A percentile compares a stretch with the other conserved stretches of the same genome.
Conservation (phyloP, 2,329 filamentous ascomycete genomes). For the Fusarium pininemorale region DNA sequence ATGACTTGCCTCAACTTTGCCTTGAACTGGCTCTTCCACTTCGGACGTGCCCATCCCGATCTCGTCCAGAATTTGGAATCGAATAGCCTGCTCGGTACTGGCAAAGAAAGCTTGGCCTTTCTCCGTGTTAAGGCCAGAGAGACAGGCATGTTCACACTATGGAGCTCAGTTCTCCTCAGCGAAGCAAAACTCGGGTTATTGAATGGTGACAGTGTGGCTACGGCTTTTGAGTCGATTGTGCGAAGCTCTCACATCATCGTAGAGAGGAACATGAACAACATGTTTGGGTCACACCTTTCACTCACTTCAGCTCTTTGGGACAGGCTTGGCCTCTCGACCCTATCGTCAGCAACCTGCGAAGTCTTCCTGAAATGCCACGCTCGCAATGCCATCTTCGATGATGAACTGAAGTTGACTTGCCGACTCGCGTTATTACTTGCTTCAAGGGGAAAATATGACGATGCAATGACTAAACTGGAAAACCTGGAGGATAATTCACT, state of each 20-base stretch:
- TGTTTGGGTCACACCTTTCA: constrained; percentile 78
- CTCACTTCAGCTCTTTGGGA: constrained; percentile 79
- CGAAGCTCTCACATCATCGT: constrained; percentile 84
- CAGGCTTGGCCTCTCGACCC: constrained; percentile 70
- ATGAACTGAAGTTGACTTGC: constrained; percentile 78
- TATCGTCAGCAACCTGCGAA: constrained; percentile 71
- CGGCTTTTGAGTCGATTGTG: constrained; percentile 79
- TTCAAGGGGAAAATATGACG: constrained; percentile 74
- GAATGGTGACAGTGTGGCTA: constrained; percentile 71
- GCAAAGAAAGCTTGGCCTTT: constrained; percentile 83
- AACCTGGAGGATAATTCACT: constrained; percentile 66
- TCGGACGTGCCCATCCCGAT: constrained; percentile 83
- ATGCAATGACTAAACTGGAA: constrained; percentile 62
- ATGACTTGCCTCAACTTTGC: constrained; percentile 93
- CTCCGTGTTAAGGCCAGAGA: constrained; percentile 88
- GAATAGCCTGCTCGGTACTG: constrained; percentile 77
- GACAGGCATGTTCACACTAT: constrained; percentile 83
- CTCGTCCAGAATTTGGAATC: constrained; percentile 76
- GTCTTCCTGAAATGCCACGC: constrained; percentile 79
- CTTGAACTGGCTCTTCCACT: constrained; percentile 95
- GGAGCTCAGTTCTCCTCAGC: constrained; percentile 83
- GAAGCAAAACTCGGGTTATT: constrained; percentile 84
- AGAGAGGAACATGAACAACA: constrained; percentile 76
- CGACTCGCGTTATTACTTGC: constrained; percentile 70
- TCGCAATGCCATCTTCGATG: constrained; percentile 70